A percentile compares a stretch with the other conserved stretches of the same genome.
Evolutionary conservation across 2,329 filamentous ascomycete genomes (phyloP).

Genomic region (Phialophora chinensis): DNA sequence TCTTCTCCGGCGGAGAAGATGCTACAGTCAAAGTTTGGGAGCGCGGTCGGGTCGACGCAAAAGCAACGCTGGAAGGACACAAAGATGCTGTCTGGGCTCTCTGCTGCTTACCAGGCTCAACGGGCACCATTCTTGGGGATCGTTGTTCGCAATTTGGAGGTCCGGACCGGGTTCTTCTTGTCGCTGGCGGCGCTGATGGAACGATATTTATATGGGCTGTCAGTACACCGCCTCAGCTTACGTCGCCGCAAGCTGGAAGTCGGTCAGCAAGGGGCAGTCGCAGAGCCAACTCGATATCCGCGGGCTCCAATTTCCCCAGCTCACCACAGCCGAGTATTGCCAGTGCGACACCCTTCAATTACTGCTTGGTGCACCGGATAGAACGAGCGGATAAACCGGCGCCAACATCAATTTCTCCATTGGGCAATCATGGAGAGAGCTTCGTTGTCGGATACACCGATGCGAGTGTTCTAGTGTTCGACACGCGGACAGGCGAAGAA

Average conservation of each 20-base stretch:
- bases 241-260: conserved; percentile 76
- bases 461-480: conserved; percentile 87
- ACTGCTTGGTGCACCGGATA: conserved; percentile 88
- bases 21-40: conserved; percentile 95
- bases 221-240: conserved; percentile 83
- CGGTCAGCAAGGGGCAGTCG: conserved; percentile 75
- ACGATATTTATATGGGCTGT: conserved; percentile 93
- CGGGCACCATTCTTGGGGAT: conserved; percentile 78
- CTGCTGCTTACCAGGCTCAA: conserved; percentile 84
- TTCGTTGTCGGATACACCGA: conserved; percentile 95
- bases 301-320: conserved; percentile 87
- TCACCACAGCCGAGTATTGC: conserved; percentile 88
- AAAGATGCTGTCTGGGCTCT: conserved; percentile 96
- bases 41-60: conserved; percentile 89
- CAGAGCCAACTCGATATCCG: conserved; percentile 90
- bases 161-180: conserved; percentile 85
- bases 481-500: conserved; percentile 89
- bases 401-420: conserved; percentile 88
- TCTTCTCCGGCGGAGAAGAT: conserved; percentile 96
- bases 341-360: conserved; percentile 82
- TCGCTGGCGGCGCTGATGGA: conserved; percentile 88
- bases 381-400: conserved; percentile 69
- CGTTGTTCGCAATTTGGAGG: conserved; percentile 75
- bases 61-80: conserved; percentile 91
- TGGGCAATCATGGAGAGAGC: conserved; percentile 80